Percentiles rank a stretch among this genome's conserved stretches.
phyloP scores from a whole-genome alignment of 177 flowering plant genomes.

The Tripterygium wilfordii region DNA sequence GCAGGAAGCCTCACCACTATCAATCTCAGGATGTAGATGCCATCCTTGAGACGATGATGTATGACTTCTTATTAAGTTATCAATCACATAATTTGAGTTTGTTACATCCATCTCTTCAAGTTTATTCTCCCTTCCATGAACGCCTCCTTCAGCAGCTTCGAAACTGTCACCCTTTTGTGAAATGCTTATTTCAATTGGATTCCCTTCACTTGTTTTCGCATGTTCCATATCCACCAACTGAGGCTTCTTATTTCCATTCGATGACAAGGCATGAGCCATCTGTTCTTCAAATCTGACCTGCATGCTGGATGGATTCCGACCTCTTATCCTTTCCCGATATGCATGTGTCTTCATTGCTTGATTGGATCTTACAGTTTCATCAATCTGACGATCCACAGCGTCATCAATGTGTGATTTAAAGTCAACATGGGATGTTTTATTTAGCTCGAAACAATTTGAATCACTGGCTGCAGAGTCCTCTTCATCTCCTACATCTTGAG shows the following conservation, averaged over 20 bases:
- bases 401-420: constrained; percentile 16
- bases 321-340: constrained; percentile 28
- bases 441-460: constrained; percentile 52
- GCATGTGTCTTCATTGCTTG: constrained; percentile 24
- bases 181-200: constrained; percentile 13
- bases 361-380: constrained; percentile 22
- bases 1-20: constrained; percentile 36
- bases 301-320: constrained; percentile 39
- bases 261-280: constrained; percentile 32
- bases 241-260: constrained; percentile 17
- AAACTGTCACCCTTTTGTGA: constrained; percentile 21
- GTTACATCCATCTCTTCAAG: constrained; percentile 24
- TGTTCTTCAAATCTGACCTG: constrained; percentile 66
- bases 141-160: constrained; percentile 22
- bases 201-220: constrained; percentile 9
- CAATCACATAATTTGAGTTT: constrained; percentile 27
- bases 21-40: constrained; percentile 25
- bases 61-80: constrained; percentile 40
- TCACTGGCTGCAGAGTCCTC: constrained; percentile 54
- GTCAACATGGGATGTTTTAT: constrained; percentile 24
- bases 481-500: constrained; percentile 52
- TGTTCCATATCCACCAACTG: constrained; percentile 17
- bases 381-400: constrained; percentile 18
- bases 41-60: constrained; percentile 30
- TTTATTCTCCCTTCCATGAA: constrained; percentile 24